Evolutionary conservation across 257 asterid species (phyloP).

Genomic region (Penstemon eatonii): DNA sequence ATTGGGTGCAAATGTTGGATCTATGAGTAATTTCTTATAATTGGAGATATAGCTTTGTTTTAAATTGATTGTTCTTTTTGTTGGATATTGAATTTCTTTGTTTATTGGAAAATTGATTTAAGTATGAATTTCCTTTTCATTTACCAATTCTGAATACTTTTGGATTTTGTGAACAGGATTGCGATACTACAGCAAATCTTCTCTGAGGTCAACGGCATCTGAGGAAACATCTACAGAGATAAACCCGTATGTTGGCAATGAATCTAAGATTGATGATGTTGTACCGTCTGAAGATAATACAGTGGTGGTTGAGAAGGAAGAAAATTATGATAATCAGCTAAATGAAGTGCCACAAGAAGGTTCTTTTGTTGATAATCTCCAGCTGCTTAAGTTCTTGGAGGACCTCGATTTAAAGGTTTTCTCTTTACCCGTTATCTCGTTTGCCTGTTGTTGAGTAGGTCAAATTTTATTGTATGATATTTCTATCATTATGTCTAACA

Average conservation of each 20-base stretch:
- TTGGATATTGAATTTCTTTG: too few species aligned
- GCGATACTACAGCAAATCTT: slow-evolving; percentile 25
- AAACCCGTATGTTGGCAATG: slow-evolving; percentile 14
- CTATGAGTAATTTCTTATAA: too few species aligned
- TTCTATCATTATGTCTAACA: too few species aligned
- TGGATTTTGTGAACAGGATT: slow-evolving; percentile 30
- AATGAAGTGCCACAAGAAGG: slow-evolving; percentile 33
- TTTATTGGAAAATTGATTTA: too few species aligned
- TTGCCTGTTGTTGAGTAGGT: too few species aligned
- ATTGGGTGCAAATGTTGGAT: not conserved
- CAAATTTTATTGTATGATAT: too few species aligned
- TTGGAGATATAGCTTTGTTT: too few species aligned
- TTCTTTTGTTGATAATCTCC: slow-evolving; percentile 28
- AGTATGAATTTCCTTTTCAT: too few species aligned
- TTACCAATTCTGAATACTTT: not conserved
- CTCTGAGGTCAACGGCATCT: slow-evolving; percentile 31
- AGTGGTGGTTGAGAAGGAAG: slow-evolving; percentile 25
- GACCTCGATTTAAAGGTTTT: slow-evolving; percentile 45
- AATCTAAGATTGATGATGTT: slow-evolving; percentile 15
- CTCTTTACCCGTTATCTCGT: not conserved
- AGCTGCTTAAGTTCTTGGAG: slow-evolving; percentile 40
- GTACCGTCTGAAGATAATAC: not conserved
- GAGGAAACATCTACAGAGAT: slow-evolving; percentile 35
- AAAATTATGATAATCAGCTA: slow-evolving; percentile 20
- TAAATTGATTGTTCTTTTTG: too few species aligned